Evolutionary conservation across 768 basidiomycete species (phyloP).

Genomic region (Dendrothele bispora): DNA sequence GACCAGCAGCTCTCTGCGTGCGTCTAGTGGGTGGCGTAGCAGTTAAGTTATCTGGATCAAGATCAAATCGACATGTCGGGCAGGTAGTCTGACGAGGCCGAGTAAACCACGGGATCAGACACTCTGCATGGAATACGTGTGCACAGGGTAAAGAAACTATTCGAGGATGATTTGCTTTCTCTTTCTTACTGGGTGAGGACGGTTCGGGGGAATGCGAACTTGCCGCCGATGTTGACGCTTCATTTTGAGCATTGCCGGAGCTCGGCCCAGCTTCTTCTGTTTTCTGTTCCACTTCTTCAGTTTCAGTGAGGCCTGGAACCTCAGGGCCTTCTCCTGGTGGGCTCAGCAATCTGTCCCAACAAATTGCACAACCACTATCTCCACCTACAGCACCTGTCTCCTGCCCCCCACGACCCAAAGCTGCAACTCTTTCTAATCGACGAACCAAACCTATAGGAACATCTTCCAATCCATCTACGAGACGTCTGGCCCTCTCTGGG

Average conservation of each 20-base stretch:
- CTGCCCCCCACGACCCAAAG: slow-evolving; percentile 32
- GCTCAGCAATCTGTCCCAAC: slow-evolving; percentile 74
- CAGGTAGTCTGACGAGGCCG: slow-evolving; percentile 78
- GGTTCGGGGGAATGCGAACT: slow-evolving; percentile 17
- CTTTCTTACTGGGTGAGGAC: slow-evolving; percentile 16
- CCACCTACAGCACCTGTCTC: slow-evolving; percentile 23
- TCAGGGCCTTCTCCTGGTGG: too few relatives aligned
- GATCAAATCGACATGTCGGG: slow-evolving; percentile 80
- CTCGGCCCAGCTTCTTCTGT: slow-evolving; percentile 11
- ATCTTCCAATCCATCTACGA: slow-evolving; percentile 63
- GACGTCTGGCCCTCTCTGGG: slow-evolving; percentile 62
- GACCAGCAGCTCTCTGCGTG: too few relatives aligned
- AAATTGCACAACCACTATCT: slow-evolving; percentile 65
- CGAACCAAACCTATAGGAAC: slow-evolving; percentile 68
- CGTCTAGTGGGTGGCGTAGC: too few relatives aligned
- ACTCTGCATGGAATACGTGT: slow-evolving; percentile 79
- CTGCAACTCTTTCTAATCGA: slow-evolving; percentile 56
- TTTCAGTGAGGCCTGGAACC: too few relatives aligned
- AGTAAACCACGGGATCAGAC: slow-evolving; percentile 82
- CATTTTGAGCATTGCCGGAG: slow-evolving; percentile 1
- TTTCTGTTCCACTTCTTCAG: slow-evolving; percentile 30
- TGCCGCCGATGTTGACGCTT: slow-evolving; percentile 1
- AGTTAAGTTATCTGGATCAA: slow-evolving; percentile 80
- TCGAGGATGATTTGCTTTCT: slow-evolving; percentile 11
- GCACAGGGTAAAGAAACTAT: slow-evolving; percentile 77